Percentiles rank a stretch among this genome's conserved stretches.
Evolutionary conservation across 1,284 basidiomycete genomes (phyloP).

Genomic region (Leccinum fallax): DNA sequence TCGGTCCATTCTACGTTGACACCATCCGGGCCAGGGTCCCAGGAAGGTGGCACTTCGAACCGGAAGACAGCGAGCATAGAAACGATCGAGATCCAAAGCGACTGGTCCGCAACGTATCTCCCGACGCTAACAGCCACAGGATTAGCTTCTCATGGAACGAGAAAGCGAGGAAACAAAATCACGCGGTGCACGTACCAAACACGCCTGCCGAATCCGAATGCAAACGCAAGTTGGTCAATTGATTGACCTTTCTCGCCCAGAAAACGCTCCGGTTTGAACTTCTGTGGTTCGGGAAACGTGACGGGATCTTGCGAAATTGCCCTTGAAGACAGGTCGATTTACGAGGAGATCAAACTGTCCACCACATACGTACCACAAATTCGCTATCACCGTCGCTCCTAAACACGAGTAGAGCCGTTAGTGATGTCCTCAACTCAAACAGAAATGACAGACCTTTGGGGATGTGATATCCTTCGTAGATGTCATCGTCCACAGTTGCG

Average conservation of each 20-base stretch:
- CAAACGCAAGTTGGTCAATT: conserved; percentile 42
- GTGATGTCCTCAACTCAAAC: background rate
- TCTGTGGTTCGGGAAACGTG: conserved; percentile 44
- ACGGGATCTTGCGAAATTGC: conserved; percentile 45
- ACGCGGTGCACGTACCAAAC: conserved; percentile 35
- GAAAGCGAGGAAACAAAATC: background rate
- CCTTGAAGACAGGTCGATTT: conserved; percentile 30
- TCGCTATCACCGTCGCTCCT: conserved; percentile 28
- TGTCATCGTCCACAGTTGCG: conserved; percentile 44
- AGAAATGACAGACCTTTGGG: conserved; percentile 37
- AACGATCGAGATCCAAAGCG: conserved; percentile 29
- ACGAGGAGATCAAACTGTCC: background rate
- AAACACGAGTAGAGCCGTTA: background rate
- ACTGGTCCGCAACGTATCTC: conserved; percentile 42
- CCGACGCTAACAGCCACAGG: conserved; percentile 28
- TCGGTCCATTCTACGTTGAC: conserved; percentile 26
- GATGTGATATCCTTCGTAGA: conserved; percentile 44
- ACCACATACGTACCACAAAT: conserved; percentile 19
- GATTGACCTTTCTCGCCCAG: conserved; percentile 23
- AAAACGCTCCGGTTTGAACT: conserved; percentile 48
- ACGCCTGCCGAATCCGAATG: conserved; percentile 50
- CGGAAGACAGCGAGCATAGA: conserved; percentile 25
- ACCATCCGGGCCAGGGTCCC: conserved; percentile 27
- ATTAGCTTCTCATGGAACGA: background rate
- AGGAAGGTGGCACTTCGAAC: conserved; percentile 14